phyloP scores from a whole-genome alignment of 345 rosid genomes.

The Pseudoturritis turrita region DNA sequence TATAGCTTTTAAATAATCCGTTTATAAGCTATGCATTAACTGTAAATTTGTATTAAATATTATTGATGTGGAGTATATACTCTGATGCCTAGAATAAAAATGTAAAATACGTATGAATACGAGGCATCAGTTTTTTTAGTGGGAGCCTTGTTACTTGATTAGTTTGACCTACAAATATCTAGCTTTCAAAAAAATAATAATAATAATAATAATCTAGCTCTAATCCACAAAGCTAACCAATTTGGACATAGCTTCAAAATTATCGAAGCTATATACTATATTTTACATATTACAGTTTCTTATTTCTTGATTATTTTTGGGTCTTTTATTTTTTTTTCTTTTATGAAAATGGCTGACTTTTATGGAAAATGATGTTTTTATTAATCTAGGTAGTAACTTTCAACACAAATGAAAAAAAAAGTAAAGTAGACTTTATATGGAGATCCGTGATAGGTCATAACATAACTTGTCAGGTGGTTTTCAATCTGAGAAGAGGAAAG shows the following conservation, averaged over 20 bases:
- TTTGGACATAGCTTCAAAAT: background rate
- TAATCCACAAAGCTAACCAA: background rate
- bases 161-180: background rate
- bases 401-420: background rate
- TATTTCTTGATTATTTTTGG: background rate
- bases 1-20: background rate
- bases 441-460: background rate
- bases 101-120: background rate
- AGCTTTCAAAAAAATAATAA: no score
- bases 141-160: slow-evolving; percentile 3
- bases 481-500: background rate
- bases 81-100: background rate
- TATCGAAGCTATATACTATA: background rate
- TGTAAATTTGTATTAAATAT: background rate
- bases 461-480: background rate
- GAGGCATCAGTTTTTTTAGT: background rate
- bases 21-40: background rate
- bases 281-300: background rate
- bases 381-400: background rate
- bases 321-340: background rate
- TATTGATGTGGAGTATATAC: slow-evolving; percentile 7
- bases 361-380: background rate
- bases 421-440: background rate
- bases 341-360: slow-evolving; percentile 13
- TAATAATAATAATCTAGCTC: no score